phyloP scores from a whole-genome alignment of 1,284 basidiomycete genomes.

The Ustilago cynodontis region DNA sequence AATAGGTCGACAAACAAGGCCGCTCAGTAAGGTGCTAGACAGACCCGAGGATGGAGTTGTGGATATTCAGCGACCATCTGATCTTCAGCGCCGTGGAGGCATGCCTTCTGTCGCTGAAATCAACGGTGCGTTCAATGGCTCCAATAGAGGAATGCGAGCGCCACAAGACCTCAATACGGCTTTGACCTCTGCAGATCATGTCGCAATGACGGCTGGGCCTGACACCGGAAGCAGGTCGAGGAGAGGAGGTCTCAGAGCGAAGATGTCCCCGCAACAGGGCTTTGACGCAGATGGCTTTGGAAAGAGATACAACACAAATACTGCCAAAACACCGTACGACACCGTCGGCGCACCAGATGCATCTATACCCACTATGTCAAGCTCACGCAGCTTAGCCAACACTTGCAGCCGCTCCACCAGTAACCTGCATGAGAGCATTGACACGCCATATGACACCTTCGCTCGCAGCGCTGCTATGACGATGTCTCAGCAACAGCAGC shows the following conservation, averaged over 20 bases:
- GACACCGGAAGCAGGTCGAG: not conserved
- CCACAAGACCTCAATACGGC: not conserved
- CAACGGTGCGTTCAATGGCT: not conserved
- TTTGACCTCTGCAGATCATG: not conserved
- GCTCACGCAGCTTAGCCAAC: constrained; percentile 34
- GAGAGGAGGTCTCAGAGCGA: not conserved
- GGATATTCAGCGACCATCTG: not conserved
- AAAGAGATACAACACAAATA: not conserved
- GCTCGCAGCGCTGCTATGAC: not conserved
- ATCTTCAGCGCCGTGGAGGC: not conserved
- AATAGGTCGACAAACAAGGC: constrained; percentile 12
- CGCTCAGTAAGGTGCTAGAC: constrained; percentile 41
- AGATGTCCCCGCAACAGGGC: not conserved
- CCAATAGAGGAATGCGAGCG: not conserved
- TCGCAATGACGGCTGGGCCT: not conserved
- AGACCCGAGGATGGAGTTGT: constrained; percentile 33
- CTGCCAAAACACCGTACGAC: not conserved
- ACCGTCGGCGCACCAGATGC: constrained; percentile 9
- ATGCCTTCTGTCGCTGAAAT: not conserved
- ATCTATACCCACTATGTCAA: constrained; percentile 13
- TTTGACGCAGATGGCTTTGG: not conserved
- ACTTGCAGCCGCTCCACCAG: constrained; percentile 36
- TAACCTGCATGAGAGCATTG: constrained; percentile 16
- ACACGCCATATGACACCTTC: constrained; percentile 8
- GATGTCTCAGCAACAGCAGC: constrained; percentile 10